Percentiles rank a stretch among this genome's conserved stretches.
These are phyloP conservation scores for Cyberlindnera galapagoensis DNA, from an alignment of 805 yeast species.

Conservation along the genomic window DNA sequence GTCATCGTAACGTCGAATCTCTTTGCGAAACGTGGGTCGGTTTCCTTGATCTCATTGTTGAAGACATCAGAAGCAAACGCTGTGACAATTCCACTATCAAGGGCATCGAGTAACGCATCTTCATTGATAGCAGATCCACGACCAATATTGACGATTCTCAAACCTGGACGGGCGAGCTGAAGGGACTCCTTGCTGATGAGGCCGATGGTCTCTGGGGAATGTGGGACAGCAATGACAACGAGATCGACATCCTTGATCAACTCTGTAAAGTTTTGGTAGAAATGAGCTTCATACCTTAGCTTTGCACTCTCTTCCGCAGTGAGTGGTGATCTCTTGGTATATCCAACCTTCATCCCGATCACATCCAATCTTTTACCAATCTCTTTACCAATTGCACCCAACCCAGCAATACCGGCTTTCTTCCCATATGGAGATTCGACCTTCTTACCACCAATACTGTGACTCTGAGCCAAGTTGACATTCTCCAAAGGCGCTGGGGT, in stretches of 20 bases:
- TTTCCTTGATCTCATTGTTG: slow-evolving; percentile 48
- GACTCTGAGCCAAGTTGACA: slow-evolving; percentile 28
- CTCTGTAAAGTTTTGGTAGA: slow-evolving; percentile 38
- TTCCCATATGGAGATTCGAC: slow-evolving; percentile 52
- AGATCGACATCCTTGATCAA: slow-evolving; percentile 42
- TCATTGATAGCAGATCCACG: slow-evolving; percentile 65
- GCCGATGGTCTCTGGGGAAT: slow-evolving; percentile 48
- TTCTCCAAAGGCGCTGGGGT: slow-evolving; percentile 26
- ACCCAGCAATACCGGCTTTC: slow-evolving; percentile 60
- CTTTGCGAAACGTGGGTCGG: slow-evolving; percentile 40
- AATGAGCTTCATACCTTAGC: slow-evolving; percentile 41
- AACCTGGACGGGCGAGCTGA: slow-evolving; percentile 41
- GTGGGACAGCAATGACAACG: slow-evolving; percentile 63
- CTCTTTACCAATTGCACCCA: slow-evolving; percentile 67
- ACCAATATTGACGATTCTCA: slow-evolving; percentile 67
- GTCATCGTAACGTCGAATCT: slow-evolving; percentile 53
- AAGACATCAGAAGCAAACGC: slow-evolving; percentile 72
- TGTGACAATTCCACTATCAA: slow-evolving; percentile 49
- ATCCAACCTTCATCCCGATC: slow-evolving; percentile 60
- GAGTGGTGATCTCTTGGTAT: slow-evolving; percentile 48
- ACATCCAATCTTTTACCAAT: slow-evolving; percentile 49
- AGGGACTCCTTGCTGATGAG: slow-evolving; percentile 46
- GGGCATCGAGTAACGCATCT: slow-evolving; percentile 50
- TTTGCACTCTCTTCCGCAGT: slow-evolving; percentile 26
- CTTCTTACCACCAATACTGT: slow-evolving; percentile 39